Conservation (phyloP, 345 rosid genomes). For the Crucihimalaya himalaica region DNA sequence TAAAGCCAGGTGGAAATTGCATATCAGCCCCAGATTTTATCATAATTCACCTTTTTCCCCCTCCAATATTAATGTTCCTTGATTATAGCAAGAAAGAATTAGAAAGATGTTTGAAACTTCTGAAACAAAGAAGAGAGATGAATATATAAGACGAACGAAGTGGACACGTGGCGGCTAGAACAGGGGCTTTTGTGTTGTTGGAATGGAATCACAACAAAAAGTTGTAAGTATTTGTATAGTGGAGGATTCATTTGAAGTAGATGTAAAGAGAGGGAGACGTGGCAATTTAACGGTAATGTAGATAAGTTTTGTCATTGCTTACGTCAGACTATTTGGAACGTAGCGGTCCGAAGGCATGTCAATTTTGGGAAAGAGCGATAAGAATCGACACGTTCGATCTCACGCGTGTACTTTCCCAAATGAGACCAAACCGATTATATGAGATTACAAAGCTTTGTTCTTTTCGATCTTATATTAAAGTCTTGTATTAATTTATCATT, state of each 20-base stretch:
- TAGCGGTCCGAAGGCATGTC: conserved; percentile 38
- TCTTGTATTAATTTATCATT: background rate
- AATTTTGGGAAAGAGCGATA: conserved; percentile 23
- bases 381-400: conserved; percentile 32
- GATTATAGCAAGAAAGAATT: background rate
- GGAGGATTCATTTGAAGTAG: conserved; percentile 22
- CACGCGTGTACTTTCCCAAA: conserved; percentile 26
- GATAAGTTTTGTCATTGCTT: conserved; percentile 84
- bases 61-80: background rate
- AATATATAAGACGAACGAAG: conserved; percentile 49
- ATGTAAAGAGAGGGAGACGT: conserved; percentile 51
- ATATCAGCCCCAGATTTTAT: conserved; percentile 50
- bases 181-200: background rate
- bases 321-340: conserved; percentile 69
- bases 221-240: background rate
- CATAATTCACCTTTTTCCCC: conserved; percentile 18
- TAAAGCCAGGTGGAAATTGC: conserved; percentile 85
- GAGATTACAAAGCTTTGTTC: background rate
- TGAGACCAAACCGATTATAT: conserved; percentile 6
- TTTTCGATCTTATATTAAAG: background rate
- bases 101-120: conserved; percentile 71
- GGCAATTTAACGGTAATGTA: conserved; percentile 43
- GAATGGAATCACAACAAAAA: conserved; percentile 26
- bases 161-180: conserved; percentile 46
- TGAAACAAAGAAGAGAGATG: conserved; percentile 37